These are phyloP conservation scores for Lipomyces japonicus DNA, from an alignment of 805 yeast genomes.

Conservation along the genomic window DNA sequence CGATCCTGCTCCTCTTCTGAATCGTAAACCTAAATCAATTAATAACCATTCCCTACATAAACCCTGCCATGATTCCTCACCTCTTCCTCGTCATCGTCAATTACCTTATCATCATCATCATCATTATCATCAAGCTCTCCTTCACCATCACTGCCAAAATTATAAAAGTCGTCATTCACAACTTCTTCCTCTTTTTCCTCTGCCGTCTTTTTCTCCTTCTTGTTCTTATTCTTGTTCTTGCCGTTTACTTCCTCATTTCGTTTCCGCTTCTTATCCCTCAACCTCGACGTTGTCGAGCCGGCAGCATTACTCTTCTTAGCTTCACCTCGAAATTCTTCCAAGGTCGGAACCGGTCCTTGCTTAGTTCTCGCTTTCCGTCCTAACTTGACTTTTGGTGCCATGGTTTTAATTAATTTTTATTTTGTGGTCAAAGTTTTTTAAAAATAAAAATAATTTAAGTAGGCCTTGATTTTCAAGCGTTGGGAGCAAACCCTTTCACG, in stretches of 20 bases:
- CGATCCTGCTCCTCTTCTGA: constrained; percentile 60
- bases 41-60: constrained; percentile 6
- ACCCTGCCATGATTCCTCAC: constrained; percentile 33
- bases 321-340: constrained; percentile 71
- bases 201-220: constrained; percentile 33
- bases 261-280: constrained; percentile 7
- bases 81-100: constrained; percentile 44
- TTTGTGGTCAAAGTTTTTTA: too few species aligned
- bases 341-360: constrained; percentile 87
- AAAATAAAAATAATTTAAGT: too few species aligned
- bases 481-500: not conserved
- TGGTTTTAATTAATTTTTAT: not conserved
- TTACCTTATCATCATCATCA: constrained; percentile 50
- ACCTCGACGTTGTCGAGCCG: constrained; percentile 12
- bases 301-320: constrained; percentile 30
- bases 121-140: constrained; percentile 46
- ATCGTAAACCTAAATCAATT: constrained; percentile 45
- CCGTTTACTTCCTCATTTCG: not conserved
- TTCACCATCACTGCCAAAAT: constrained; percentile 29
- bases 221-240: constrained; percentile 37
- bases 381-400: constrained; percentile 45
- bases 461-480: not conserved
- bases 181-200: constrained; percentile 42
- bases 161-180: constrained; percentile 23
- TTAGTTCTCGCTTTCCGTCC: constrained; percentile 92